These are phyloP conservation scores for Secale cereale DNA, from an alignment of 176 grass and related monocot genomes.

Conservation along the genomic window DNA sequence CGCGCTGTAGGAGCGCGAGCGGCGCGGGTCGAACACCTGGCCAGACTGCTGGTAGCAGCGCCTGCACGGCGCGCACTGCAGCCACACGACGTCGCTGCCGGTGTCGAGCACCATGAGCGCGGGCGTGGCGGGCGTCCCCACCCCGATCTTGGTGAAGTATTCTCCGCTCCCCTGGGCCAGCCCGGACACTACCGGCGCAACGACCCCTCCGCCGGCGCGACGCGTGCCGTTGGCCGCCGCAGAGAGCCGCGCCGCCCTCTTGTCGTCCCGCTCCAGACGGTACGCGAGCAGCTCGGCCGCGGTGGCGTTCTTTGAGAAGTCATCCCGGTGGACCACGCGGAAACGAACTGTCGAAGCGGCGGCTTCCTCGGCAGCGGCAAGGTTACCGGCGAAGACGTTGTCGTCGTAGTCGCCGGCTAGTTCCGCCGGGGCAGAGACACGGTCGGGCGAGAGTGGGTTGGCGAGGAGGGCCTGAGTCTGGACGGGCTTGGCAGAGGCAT, in stretches of 20 bases:
- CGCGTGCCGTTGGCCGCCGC: slow-evolving; percentile 24
- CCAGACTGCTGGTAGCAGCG: slow-evolving; percentile 89
- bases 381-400: slow-evolving; percentile 5
- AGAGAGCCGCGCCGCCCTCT: slow-evolving; percentile 24
- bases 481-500: not conserved
- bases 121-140: slow-evolving; percentile 65
- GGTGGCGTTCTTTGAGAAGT: slow-evolving; percentile 33
- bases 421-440: not conserved
- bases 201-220: slow-evolving; percentile 5
- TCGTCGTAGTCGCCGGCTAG: not conserved
- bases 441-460: slow-evolving; percentile 37
- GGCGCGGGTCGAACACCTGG: slow-evolving; percentile 66
- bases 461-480: slow-evolving; percentile 35
- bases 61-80: slow-evolving; percentile 84
- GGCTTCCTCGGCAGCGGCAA: not conserved
- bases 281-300: slow-evolving; percentile 42
- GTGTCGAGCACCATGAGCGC: slow-evolving; percentile 91
- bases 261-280: slow-evolving; percentile 38
- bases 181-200: slow-evolving; percentile 64
- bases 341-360: slow-evolving; percentile 12
- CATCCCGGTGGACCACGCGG: slow-evolving; percentile 48
- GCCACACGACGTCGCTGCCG: slow-evolving; percentile 88
- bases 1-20: slow-evolving; percentile 59
- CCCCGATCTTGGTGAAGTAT: slow-evolving; percentile 88
- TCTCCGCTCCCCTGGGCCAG: slow-evolving; percentile 88